Percentiles rank a stretch among this genome's conserved stretches.
Conservation (phyloP, 108 stramenopile species). For the Pseudonitzschia pungens region DNA sequence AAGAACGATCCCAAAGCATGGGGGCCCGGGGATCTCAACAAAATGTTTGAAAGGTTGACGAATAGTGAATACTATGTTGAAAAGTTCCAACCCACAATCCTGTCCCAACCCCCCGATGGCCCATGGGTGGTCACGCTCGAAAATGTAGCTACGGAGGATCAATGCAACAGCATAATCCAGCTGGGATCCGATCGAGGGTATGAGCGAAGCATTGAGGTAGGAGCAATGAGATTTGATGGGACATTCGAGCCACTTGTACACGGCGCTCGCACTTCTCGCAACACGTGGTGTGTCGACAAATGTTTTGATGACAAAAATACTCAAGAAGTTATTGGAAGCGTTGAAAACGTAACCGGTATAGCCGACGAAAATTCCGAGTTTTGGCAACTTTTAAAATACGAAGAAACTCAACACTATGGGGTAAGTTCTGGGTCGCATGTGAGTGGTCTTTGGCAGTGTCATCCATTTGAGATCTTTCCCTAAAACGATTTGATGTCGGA, state of each 20-base stretch:
- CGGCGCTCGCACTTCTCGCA: conserved; percentile 37
- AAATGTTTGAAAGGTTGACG: conserved; percentile 62
- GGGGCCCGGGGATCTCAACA: conserved; percentile 63
- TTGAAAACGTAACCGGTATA: conserved; percentile 60
- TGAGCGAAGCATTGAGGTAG: conserved; percentile 61
- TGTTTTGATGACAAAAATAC: conserved; percentile 55
- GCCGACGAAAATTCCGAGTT: conserved; percentile 62
- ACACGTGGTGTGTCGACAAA: conserved; percentile 73
- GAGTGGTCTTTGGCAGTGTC: neutral
- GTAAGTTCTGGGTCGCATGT: neutral
- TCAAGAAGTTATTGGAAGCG: conserved; percentile 40
- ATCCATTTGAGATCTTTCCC: neutral
- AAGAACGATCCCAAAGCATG: conserved; percentile 35
- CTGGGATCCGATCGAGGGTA: conserved; percentile 64
- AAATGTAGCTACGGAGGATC: conserved; percentile 69
- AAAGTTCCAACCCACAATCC: conserved; percentile 36
- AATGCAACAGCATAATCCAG: conserved; percentile 67
- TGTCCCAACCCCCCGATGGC: conserved; percentile 39
- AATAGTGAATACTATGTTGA: conserved; percentile 40
- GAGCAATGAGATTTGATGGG: conserved; percentile 36
- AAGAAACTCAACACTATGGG: conserved; percentile 55
- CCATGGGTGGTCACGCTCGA: conserved; percentile 67
- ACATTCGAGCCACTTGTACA: conserved; percentile 14
- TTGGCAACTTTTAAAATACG: conserved; percentile 74
- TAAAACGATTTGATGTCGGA: neutral